phyloP scores from a whole-genome alignment of 2,329 filamentous ascomycete species.

The Curvularia lunata region DNA sequence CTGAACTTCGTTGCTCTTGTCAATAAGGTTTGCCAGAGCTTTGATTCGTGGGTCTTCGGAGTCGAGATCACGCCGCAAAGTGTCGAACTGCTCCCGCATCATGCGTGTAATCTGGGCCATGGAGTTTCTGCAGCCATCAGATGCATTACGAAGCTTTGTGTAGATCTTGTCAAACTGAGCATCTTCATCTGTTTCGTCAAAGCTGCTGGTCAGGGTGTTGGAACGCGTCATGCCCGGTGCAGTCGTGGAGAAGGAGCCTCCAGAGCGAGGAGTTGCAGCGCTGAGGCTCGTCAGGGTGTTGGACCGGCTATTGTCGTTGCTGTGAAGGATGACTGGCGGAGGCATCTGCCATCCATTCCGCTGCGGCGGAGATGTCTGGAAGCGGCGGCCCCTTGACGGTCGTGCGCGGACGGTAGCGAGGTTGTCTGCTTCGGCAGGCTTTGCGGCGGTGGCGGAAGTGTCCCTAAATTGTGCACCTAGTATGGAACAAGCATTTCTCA shows the following conservation, averaged over 20 bases:
- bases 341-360: conserved; percentile 44
- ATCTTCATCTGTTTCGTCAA: conserved; percentile 73
- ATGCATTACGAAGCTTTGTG: conserved; percentile 73
- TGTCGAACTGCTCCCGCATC: conserved; percentile 39
- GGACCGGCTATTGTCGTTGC: conserved; percentile 58
- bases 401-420: conserved; percentile 38
- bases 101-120: conserved; percentile 61
- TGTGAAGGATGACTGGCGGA: conserved; percentile 52
- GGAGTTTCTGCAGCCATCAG: conserved; percentile 73
- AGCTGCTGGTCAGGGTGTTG: conserved; percentile 64
- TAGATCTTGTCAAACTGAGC: conserved; percentile 83
- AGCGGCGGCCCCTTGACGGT: conserved; percentile 39
- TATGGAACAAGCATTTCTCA: conserved; percentile 63
- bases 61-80: conserved; percentile 40
- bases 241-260: conserved; percentile 75
- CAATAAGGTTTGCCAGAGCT: conserved; percentile 65
- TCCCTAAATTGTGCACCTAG: conserved; percentile 53
- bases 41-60: conserved; percentile 44
- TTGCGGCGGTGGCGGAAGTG: conserved; percentile 26
- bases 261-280: conserved; percentile 74
- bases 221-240: conserved; percentile 54
- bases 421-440: conserved; percentile 30
- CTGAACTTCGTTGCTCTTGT: conserved; percentile 72
- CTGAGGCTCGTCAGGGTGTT: conserved; percentile 60
- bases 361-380: conserved; percentile 44